phyloP scores from a whole-genome alignment of 768 basidiomycete species.

The Mycena rebaudengoi region DNA sequence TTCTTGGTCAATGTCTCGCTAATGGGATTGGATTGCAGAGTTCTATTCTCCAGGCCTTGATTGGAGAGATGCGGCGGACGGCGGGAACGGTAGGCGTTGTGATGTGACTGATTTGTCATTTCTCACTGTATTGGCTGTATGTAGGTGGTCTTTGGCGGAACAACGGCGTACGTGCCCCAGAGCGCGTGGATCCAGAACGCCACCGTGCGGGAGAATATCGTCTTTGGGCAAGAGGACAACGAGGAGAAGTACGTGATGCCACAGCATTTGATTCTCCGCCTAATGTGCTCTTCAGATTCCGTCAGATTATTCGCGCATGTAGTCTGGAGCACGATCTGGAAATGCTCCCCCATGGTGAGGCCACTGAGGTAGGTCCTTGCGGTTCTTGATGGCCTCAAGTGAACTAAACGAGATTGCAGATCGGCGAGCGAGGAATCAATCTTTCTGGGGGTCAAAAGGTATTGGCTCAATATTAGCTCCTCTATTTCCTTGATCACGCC shows the following conservation, averaged over 20 bases:
- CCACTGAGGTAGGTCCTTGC: conserved; percentile 54
- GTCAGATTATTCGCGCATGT: conserved; percentile 68
- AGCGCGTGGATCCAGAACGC: conserved; percentile 73
- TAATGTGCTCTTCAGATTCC: conserved; percentile 50
- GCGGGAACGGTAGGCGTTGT: conserved; percentile 56
- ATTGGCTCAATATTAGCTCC: no score
- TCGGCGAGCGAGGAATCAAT: conserved; percentile 83
- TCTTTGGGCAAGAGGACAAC: conserved; percentile 75
- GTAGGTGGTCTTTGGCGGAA: conserved; percentile 61
- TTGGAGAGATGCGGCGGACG: conserved; percentile 74
- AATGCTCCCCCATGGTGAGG: conserved; percentile 73
- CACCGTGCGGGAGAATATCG: conserved; percentile 76
- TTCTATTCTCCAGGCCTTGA: conserved; percentile 61
- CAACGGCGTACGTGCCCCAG: conserved; percentile 68
- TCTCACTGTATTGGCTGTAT: conserved; percentile 2
- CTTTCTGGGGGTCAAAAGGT: conserved; percentile 57
- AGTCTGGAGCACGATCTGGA: conserved; percentile 76
- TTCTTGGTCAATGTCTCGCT: background rate
- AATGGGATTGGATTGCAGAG: conserved; percentile 47
- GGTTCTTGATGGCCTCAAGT: background rate
- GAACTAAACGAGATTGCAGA: conserved; percentile 28
- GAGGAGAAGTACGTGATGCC: conserved; percentile 52
- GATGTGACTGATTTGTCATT: background rate
- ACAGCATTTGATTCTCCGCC: background rate
- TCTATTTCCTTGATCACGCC: background rate